phyloP scores from a whole-genome alignment of 2,329 filamentous ascomycete species.

The Talaromyces sp. region DNA sequence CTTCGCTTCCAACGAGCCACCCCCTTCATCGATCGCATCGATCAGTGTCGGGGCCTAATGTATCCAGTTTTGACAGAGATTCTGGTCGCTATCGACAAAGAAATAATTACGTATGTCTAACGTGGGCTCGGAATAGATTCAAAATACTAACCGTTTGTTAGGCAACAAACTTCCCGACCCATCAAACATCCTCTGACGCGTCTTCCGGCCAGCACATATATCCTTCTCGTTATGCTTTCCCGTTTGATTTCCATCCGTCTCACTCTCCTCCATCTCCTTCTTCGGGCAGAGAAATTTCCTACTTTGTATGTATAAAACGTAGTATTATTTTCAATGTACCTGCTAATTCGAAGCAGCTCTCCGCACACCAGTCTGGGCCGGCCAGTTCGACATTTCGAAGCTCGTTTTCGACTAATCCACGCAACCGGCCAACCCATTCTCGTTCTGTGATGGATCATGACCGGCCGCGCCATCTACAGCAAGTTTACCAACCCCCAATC shows the following conservation, averaged over 20 bases:
- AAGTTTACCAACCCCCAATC: constrained; percentile 18
- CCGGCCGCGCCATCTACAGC: constrained; percentile 11
- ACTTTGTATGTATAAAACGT: constrained; percentile 3
- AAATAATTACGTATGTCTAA: neutral
- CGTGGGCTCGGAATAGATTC: neutral
- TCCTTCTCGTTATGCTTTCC: constrained; percentile 8
- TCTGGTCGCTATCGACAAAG: neutral
- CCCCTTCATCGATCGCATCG: constrained; percentile 22
- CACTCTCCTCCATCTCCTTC: constrained; percentile 12
- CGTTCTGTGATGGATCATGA: constrained; percentile 10
- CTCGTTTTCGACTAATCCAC: neutral
- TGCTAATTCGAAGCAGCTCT: constrained; percentile 1
- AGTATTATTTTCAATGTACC: neutral
- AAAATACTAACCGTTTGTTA: neutral
- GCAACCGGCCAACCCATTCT: constrained; percentile 8
- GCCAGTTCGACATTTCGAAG: neutral
- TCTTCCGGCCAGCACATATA: constrained; percentile 9
- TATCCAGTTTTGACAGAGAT: constrained; percentile 7
- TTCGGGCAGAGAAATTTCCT: constrained; percentile 3
- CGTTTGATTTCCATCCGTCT: constrained; percentile 11
- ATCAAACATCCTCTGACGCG: neutral
- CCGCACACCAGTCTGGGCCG: constrained; percentile 6
- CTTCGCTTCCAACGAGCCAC: constrained; percentile 12
- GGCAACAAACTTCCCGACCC: neutral
- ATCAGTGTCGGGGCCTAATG: constrained; percentile 18